Evolutionary conservation across 164 flowering plant genomes (phyloP).

Genomic region (Berberis vulgaris): DNA sequence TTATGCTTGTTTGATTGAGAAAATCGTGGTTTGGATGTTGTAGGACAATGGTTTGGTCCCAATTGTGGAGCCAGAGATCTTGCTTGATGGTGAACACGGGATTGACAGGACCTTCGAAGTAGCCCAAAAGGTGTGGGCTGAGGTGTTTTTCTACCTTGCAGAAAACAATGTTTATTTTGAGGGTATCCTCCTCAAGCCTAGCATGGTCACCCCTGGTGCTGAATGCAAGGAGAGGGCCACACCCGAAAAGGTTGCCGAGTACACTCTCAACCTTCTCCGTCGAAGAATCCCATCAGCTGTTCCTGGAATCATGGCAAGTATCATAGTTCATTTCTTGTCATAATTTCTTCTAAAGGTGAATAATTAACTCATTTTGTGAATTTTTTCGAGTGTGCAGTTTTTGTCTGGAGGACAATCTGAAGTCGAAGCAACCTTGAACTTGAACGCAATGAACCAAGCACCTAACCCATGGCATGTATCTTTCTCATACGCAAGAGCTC

Average conservation of each 20-base stretch:
- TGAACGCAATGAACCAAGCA: conserved; percentile 88
- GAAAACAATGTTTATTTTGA: conserved; percentile 74
- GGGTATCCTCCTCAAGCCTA: conserved; percentile 86
- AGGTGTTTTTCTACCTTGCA: conserved; percentile 84
- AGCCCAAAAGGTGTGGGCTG: conserved; percentile 83
- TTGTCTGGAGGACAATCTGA: conserved; percentile 97
- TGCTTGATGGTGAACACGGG: conserved; percentile 82
- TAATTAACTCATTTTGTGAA: conserved; percentile 1
- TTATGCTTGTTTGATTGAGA: too few relatives aligned
- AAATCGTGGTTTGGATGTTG: not conserved
- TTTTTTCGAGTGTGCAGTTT: conserved; percentile 39
- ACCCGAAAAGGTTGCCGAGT: conserved; percentile 60
- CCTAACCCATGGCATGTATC: conserved; percentile 96
- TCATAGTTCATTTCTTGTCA: not conserved
- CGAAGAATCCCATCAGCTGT: conserved; percentile 75
- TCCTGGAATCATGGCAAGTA: conserved; percentile 84
- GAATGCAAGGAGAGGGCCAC: conserved; percentile 80
- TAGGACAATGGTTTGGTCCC: conserved; percentile 85
- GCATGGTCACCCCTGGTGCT: conserved; percentile 95
- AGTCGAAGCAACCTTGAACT: conserved; percentile 82
- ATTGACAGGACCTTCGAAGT: conserved; percentile 90
- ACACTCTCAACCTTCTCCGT: conserved; percentile 75
- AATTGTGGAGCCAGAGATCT: conserved; percentile 85
- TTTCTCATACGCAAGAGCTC: conserved; percentile 89
- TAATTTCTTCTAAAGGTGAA: not conserved